Percentiles rank a stretch among this genome's conserved stretches.
These are phyloP conservation scores for Mycena latifolia DNA, from an alignment of 768 basidiomycete genomes.

Conservation along the genomic window DNA sequence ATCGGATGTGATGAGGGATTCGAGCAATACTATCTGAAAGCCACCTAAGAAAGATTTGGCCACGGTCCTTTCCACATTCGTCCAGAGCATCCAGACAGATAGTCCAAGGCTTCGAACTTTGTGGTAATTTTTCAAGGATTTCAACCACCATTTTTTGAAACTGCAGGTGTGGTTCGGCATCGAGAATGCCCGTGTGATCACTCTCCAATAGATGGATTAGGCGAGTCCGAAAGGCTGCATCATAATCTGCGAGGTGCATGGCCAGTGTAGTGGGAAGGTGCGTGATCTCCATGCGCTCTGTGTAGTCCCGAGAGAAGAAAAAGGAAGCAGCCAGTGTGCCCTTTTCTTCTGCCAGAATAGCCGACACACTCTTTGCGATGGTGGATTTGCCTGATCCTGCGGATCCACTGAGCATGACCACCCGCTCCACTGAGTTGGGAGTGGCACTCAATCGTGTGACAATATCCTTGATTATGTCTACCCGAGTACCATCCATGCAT, in stretches of 20 bases:
- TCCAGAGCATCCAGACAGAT: conserved; percentile 2
- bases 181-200: too few species aligned
- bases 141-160: too few species aligned
- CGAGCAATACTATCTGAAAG: neutral
- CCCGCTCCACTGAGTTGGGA: neutral
- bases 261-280: neutral
- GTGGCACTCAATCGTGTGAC: neutral
- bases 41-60: neutral
- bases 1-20: neutral
- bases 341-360: neutral
- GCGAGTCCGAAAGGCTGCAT: too few species aligned
- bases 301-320: neutral
- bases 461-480: neutral
- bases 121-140: neutral
- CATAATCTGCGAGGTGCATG: too few species aligned
- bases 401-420: neutral
- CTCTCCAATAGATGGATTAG: too few species aligned
- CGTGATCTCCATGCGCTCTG: neutral
- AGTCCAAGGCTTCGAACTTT: neutral
- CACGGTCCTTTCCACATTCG: conserved; percentile 3
- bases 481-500: neutral
- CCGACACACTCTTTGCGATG: neutral
- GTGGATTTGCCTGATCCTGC: neutral
- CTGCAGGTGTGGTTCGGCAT: too few species aligned
- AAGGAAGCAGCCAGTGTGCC: conserved; percentile 1